Evolutionary conservation across 2,329 filamentous ascomycete genomes (phyloP).

Genomic region (Lizonia empirigonia): DNA sequence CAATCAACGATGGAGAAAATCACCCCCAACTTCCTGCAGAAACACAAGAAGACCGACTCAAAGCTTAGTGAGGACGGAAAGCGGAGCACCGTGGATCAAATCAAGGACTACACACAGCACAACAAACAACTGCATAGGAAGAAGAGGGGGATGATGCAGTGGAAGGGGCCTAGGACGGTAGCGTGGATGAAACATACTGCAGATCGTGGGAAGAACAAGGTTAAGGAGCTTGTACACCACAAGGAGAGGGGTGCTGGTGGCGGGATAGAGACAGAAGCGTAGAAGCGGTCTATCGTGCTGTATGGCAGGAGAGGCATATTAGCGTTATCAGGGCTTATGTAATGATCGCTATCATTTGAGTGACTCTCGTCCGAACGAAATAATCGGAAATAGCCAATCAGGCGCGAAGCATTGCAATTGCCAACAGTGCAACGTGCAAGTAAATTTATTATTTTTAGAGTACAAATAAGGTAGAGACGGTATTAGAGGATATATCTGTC

Average conservation of each 20-base stretch:
- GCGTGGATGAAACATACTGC: conserved; percentile 67
- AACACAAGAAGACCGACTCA: conserved; percentile 28
- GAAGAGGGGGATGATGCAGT: conserved; percentile 76
- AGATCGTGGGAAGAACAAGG: conserved; percentile 55
- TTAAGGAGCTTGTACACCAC: conserved; percentile 61
- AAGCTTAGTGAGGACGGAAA: conserved; percentile 44
- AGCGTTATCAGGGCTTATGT: no score
- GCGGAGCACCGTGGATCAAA: conserved; percentile 56
- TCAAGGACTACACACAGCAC: conserved; percentile 59
- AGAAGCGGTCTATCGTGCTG: no score
- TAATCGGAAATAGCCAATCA: no score
- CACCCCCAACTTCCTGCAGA: conserved; percentile 32
- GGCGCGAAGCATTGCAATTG: no score
- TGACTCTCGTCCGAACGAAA: no score
- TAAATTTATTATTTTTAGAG: no score
- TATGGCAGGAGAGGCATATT: no score
- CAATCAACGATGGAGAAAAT: conserved; percentile 24
- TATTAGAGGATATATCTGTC: no score
- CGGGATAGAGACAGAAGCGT: conserved; percentile 73
- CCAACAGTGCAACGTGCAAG: no score
- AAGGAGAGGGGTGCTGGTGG: conserved; percentile 58
- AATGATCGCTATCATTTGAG: no score
- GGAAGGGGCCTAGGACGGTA: conserved; percentile 62
- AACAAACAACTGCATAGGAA: conserved; percentile 49
- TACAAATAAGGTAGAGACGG: no score